phyloP scores from a whole-genome alignment of 1,284 basidiomycete species.

The Lignosus rhinocerotis region DNA sequence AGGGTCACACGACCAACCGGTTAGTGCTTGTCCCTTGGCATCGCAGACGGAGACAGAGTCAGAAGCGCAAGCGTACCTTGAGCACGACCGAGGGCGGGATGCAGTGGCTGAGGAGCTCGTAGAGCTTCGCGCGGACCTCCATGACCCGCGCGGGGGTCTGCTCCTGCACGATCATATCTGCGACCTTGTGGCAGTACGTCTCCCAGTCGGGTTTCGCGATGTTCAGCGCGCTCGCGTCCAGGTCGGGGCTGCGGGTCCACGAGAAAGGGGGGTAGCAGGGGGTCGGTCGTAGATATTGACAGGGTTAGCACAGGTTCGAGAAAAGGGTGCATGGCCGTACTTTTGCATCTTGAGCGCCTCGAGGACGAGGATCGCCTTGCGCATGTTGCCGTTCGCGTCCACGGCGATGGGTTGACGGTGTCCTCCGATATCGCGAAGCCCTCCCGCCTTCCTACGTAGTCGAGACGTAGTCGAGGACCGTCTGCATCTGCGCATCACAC shows the following conservation, averaged over 20 bases:
- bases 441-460: slow-evolving; percentile 82
- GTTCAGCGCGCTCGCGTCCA: slow-evolving; percentile 64
- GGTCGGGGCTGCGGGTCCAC: slow-evolving; percentile 53
- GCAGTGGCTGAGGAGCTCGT: slow-evolving; percentile 95
- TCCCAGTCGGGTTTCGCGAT: slow-evolving; percentile 99
- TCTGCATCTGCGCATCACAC: slow-evolving; percentile 62
- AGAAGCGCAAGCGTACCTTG: slow-evolving; percentile 56
- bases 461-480: slow-evolving; percentile 80
- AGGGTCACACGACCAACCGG: no score
- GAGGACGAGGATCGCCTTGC: slow-evolving; percentile 92
- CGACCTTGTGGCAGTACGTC: slow-evolving; percentile 93
- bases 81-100: slow-evolving; percentile 94
- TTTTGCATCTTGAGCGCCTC: slow-evolving; percentile 97
- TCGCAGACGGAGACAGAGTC: no score
- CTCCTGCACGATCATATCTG: slow-evolving; percentile 91
- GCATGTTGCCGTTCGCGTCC: slow-evolving; percentile 88
- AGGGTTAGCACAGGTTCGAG: background rate
- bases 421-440: slow-evolving; percentile 79
- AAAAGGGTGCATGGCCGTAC: slow-evolving; percentile 48
- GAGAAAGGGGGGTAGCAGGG: background rate
- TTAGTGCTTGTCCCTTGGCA: no score
- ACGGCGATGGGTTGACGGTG: slow-evolving; percentile 75
- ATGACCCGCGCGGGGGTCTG: slow-evolving; percentile 92
- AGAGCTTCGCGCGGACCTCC: slow-evolving; percentile 90
- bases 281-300: slow-evolving; percentile 1